Evolutionary conservation across 331 rosid genomes (phyloP), one percentile per base, ranked within the genome.

Genomic region (Telfairia occidentalis): DNA sequence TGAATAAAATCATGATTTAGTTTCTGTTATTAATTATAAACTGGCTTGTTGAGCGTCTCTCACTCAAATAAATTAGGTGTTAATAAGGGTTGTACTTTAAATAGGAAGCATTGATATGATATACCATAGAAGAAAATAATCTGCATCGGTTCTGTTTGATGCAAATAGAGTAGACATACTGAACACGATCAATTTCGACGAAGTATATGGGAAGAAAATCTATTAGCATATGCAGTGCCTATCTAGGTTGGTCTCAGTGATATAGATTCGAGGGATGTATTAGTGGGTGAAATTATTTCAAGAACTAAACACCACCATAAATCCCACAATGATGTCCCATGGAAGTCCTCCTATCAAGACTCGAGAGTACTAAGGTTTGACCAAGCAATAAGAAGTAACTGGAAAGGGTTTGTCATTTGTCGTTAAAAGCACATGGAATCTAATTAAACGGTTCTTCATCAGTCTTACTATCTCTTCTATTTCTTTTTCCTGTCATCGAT

Each of bases 91-190:
- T 43, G 55, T 69, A 12, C 74, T 69, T 69, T 43, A 67, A 42
- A 42, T 42, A 42, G 46, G 46, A 61, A 8, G 37, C 74, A 67
- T 67, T 24, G 4, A 42, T 67, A 10, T 43, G 35, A 21, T 66
- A 10, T 42, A 37, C 54, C 1, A 60, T 21, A 1, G 37, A 42
- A n/a, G n/a, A n/a, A n/a, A n/a, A 12, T 67, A 67, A 28, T 15
- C 57, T 69, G 57, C 38, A 69, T 69, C 5, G 45, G 74, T 3
- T 69, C 30, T 45, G 12, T 69, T 69, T 46, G 74, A 40, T 67
- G 23, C 35, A 42, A 42, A 12, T 38, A 12, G 18, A 37, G 53
- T 66, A 35, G 73, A 11, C 21, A 40, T 38, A 35, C 48, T 15
- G 71, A 64, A 48, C 48, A 64, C 23, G 10, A 67, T 11, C 19